A percentile compares a stretch with the other conserved stretches of the same genome.
phyloP scores from a whole-genome alignment of 163 green algal genomes.

The Volvox carteri region DNA sequence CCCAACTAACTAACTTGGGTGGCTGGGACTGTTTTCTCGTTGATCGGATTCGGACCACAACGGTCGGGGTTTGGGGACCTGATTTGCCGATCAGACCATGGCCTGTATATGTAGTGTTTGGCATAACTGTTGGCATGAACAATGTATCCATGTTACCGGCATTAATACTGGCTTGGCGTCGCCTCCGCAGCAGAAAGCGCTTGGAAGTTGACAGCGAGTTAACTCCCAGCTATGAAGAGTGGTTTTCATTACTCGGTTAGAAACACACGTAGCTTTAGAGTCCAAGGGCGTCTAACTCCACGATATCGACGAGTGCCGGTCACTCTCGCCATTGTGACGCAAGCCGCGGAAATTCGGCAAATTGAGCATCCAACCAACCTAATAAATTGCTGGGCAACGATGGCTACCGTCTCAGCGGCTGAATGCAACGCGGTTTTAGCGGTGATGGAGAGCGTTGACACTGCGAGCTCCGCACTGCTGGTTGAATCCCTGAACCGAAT shows the following conservation, averaged over 20 bases:
- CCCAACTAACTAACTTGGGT: too few relatives aligned
- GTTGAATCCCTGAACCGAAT: neutral
- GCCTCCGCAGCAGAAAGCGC: neutral
- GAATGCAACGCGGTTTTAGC: neutral
- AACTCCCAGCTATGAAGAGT: neutral
- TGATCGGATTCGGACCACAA: too few relatives aligned
- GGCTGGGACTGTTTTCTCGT: too few relatives aligned
- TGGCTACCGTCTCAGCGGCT: neutral
- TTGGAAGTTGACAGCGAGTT: neutral
- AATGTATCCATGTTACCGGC: too few relatives aligned
- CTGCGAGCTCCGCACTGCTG: neutral
- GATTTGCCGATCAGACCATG: too few relatives aligned
- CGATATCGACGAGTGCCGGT: neutral
- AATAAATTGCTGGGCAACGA: neutral
- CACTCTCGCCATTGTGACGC: neutral
- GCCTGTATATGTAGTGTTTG: too few relatives aligned
- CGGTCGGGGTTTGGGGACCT: too few relatives aligned
- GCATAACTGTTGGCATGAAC: too few relatives aligned
- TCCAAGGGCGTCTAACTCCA: neutral
- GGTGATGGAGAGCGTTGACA: conserved; percentile 9
- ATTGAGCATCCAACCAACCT: neutral
- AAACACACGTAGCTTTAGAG: neutral
- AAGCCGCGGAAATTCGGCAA: neutral
- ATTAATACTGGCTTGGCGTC: too few relatives aligned
- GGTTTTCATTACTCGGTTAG: neutral